Conservation (phyloP, 257 asterid genomes). For the Penstemon davidsonii region DNA sequence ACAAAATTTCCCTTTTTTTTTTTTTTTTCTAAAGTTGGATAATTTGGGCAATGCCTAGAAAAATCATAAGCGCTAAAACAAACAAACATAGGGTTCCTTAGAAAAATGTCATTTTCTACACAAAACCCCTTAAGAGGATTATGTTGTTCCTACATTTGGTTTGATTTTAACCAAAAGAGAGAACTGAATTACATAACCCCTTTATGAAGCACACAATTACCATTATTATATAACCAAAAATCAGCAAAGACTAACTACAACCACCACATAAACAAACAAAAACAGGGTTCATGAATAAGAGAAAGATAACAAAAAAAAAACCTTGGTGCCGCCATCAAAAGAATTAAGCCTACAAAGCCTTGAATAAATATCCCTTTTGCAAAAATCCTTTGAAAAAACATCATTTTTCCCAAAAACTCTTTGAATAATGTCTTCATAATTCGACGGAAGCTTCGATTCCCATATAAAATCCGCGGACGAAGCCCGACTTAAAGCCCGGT, state of each 20-base stretch:
- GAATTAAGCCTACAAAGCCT: slow-evolving; percentile 52
- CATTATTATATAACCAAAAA: not conserved
- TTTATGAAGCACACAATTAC: not conserved
- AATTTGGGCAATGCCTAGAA: too few relatives aligned
- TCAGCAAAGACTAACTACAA: not conserved
- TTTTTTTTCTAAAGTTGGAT: too few relatives aligned
- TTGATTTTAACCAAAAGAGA: too few relatives aligned
- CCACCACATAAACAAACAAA: not conserved
- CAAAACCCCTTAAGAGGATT: too few relatives aligned
- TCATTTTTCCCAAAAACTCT: slow-evolving; percentile 40
- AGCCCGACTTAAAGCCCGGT: slow-evolving; percentile 62
- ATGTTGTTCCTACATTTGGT: too few relatives aligned
- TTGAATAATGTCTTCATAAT: slow-evolving; percentile 46
- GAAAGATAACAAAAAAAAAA: not conserved
- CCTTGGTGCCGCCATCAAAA: slow-evolving; percentile 71
- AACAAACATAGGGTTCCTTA: too few relatives aligned
- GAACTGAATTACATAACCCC: too few relatives aligned
- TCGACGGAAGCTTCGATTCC: slow-evolving; percentile 61
- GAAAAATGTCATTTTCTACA: too few relatives aligned
- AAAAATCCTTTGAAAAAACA: slow-evolving; percentile 30
- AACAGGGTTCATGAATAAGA: not conserved
- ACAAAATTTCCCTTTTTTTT: not conserved
- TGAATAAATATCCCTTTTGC: slow-evolving; percentile 62
- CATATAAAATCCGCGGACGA: slow-evolving; percentile 69
- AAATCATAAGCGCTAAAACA: too few relatives aligned